Conservation (phyloP, 371 early-diverging fungal species). For the Mortierella sp. region DNA sequence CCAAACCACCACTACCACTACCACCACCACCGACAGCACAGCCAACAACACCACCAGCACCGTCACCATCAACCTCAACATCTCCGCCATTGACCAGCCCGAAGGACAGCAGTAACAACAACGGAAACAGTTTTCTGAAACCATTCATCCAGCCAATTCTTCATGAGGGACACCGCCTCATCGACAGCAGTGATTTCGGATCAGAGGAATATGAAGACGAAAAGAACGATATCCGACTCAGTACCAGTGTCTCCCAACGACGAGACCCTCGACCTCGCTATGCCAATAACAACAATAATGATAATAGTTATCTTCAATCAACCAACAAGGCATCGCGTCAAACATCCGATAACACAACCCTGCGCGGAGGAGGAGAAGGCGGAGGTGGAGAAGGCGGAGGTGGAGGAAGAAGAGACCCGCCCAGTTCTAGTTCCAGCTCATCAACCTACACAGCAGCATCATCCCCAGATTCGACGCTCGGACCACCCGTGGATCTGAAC, state of each 20-base stretch:
- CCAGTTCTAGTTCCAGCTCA: background rate
- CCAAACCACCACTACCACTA: background rate
- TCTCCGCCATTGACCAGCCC: background rate
- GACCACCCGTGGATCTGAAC: background rate
- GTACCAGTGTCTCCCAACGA: background rate
- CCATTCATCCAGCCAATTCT: slow-evolving; percentile 10
- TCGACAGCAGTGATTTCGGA: slow-evolving; percentile 10
- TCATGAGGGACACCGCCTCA: slow-evolving; percentile 5
- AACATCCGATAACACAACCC: background rate
- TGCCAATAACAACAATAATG: background rate
- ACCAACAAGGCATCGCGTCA: background rate
- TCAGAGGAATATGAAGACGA: slow-evolving; percentile 9
- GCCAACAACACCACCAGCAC: background rate
- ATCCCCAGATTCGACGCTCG: background rate
- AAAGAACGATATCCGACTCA: slow-evolving; percentile 9
- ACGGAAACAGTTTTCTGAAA: background rate
- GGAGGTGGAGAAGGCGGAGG: background rate
- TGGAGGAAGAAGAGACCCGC: background rate
- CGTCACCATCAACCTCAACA: no score
- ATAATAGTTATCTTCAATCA: background rate
- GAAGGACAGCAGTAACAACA: background rate
- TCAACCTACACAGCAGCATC: no score
- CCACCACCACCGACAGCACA: no score
- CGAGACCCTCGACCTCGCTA: background rate
- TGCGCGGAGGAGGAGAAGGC: background rate